Conservation (phyloP, 257 asterid species). For the Echium plantagineum region DNA sequence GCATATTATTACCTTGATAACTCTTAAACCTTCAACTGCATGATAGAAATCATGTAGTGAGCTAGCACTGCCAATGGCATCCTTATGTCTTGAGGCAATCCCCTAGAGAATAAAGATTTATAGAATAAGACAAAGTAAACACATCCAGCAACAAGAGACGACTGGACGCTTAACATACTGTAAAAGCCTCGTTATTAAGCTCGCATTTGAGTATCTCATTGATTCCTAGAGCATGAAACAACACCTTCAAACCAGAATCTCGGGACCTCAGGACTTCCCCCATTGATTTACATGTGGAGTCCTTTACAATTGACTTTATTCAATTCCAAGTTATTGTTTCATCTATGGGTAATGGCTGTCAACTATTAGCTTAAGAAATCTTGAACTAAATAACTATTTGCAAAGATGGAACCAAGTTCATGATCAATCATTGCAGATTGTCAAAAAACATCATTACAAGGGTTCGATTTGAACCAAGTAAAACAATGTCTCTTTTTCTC, state of each 20-base stretch:
- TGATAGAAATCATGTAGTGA: slow-evolving; percentile 67
- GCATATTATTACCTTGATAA: slow-evolving; percentile 45
- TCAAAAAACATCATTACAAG: no score
- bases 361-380: no score
- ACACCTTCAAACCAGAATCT: slow-evolving; percentile 47
- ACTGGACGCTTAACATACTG: slow-evolving; percentile 29
- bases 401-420: no score
- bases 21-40: slow-evolving; percentile 54
- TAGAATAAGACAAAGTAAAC: slow-evolving; percentile 11
- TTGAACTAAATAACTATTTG: no score
- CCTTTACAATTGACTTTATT: slow-evolving; percentile 35
- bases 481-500: no score
- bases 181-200: slow-evolving; percentile 35
- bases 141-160: slow-evolving; percentile 5
- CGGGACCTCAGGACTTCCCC: slow-evolving; percentile 48
- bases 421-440: no score
- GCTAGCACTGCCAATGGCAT: slow-evolving; percentile 40
- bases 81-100: slow-evolving; percentile 49
- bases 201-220: slow-evolving; percentile 64
- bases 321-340: slow-evolving; percentile 28
- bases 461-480: no score
- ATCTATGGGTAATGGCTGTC: no score
- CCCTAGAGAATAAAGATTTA: slow-evolving; percentile 28
- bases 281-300: slow-evolving; percentile 51
- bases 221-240: slow-evolving; percentile 56